Conservation (phyloP, 164 flowering plant genomes). For the Nymphaea thermarum region DNA sequence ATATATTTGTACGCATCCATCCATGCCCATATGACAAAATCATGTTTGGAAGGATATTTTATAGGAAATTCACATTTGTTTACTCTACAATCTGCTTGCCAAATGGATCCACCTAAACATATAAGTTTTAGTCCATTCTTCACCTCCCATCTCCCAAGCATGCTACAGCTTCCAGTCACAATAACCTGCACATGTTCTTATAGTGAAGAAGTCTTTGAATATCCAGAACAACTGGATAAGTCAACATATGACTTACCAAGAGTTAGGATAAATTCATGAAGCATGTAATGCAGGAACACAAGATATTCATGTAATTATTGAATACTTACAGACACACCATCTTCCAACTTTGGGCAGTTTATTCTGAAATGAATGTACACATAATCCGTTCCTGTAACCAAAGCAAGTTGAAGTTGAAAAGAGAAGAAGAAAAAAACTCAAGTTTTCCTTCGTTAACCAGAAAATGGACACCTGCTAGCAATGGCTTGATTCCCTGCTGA, state of each 20-base stretch:
- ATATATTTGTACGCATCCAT: too few species aligned
- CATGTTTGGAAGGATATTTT: slow-evolving; percentile 64
- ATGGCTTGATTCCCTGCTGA: too few species aligned
- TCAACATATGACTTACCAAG: too few species aligned
- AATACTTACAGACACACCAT: slow-evolving; percentile 45
- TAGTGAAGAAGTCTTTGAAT: too few species aligned
- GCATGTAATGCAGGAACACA: too few species aligned
- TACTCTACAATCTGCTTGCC: slow-evolving; percentile 63
- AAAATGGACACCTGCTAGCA: too few species aligned
- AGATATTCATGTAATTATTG: background rate
- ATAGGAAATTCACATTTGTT: slow-evolving; percentile 54
- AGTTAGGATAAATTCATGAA: too few species aligned
- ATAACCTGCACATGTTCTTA: slow-evolving; percentile 27
- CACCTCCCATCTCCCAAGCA: slow-evolving; percentile 74
- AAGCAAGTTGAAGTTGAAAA: background rate
- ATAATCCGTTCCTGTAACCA: slow-evolving; percentile 30
- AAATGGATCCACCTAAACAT: slow-evolving; percentile 64
- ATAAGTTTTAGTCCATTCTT: slow-evolving; percentile 59
- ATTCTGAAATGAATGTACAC: slow-evolving; percentile 69
- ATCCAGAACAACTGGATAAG: too few species aligned
- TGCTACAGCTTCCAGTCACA: slow-evolving; percentile 58
- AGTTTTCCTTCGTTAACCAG: too few species aligned
- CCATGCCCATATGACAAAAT: too few species aligned
- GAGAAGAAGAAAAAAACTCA: background rate
- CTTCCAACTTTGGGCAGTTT: slow-evolving; percentile 67